A percentile compares a stretch with the other conserved stretches of the same genome.
phyloP scores from a whole-genome alignment of 352 stramenopile species.

The Halophytophthora polymorphica region DNA sequence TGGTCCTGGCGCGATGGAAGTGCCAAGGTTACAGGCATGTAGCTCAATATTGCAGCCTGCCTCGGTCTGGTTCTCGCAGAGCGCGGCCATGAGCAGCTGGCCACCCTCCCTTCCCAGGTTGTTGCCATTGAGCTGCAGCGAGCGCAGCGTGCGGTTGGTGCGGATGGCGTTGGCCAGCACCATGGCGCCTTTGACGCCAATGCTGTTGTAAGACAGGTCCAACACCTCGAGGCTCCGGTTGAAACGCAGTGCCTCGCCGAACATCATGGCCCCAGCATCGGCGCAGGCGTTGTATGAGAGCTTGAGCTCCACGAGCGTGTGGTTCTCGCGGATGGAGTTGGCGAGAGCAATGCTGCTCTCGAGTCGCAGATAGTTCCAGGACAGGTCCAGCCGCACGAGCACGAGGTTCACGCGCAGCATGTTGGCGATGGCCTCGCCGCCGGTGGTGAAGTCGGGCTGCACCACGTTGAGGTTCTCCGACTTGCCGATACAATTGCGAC shows the following conservation, averaged over 20 bases:
- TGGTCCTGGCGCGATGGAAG: constrained; percentile 18
- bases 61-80: constrained; percentile 55
- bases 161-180: constrained; percentile 67
- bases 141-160: constrained; percentile 52
- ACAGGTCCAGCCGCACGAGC: constrained; percentile 79
- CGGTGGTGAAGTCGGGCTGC: constrained; percentile 76
- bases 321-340: constrained; percentile 58
- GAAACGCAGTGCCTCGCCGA: constrained; percentile 60
- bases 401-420: constrained; percentile 82
- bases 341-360: constrained; percentile 73
- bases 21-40: constrained; percentile 55
- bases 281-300: constrained; percentile 77
- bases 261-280: constrained; percentile 70
- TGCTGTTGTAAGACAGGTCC: constrained; percentile 77
- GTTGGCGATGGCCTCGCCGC: constrained; percentile 85
- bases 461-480: constrained; percentile 88
- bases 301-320: constrained; percentile 62
- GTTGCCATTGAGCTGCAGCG: constrained; percentile 74
- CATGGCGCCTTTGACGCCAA: constrained; percentile 67
- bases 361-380: constrained; percentile 87
- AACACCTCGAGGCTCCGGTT: constrained; percentile 65
- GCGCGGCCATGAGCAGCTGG: constrained; percentile 58
- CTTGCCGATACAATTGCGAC: constrained; percentile 85
- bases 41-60: constrained; percentile 58
- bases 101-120: constrained; percentile 69